Conservation (phyloP, 768 basidiomycete genomes). For the Boletus tomentosulus region DNA sequence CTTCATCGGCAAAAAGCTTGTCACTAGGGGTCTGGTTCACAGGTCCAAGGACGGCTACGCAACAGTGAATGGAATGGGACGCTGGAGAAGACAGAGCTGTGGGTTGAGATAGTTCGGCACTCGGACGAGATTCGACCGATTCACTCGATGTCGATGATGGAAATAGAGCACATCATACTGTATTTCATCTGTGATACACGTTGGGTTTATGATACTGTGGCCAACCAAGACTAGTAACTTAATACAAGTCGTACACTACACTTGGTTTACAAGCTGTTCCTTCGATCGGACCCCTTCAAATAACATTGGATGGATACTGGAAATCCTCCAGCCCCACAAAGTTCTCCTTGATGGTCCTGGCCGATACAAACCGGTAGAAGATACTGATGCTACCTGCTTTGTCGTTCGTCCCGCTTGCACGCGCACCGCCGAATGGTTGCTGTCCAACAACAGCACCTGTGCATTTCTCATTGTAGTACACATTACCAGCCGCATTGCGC, state of each 20-base stretch:
- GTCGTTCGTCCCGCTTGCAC: slow-evolving; percentile 94
- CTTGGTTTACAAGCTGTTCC: not conserved
- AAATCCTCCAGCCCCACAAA: slow-evolving; percentile 81
- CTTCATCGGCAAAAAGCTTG: slow-evolving; percentile 63
- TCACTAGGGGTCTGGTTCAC: slow-evolving; percentile 40
- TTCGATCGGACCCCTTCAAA: slow-evolving; percentile 31
- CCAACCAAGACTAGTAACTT: not conserved
- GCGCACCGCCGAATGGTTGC: slow-evolving; percentile 95
- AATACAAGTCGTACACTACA: not conserved
- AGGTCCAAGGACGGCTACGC: slow-evolving; percentile 3
- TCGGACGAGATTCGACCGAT: not conserved
- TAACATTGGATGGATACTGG: slow-evolving; percentile 83
- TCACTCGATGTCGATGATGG: too few relatives aligned
- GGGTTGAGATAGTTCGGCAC: not conserved
- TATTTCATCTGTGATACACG: too few relatives aligned
- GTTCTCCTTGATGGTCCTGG: slow-evolving; percentile 95
- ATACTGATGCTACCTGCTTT: slow-evolving; percentile 86
- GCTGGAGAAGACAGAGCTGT: not conserved
- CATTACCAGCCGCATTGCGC: slow-evolving; percentile 90
- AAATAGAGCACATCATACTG: too few relatives aligned
- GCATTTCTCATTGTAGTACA: slow-evolving; percentile 98
- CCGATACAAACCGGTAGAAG: slow-evolving; percentile 79
- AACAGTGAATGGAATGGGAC: not conserved
- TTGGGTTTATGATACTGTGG: too few relatives aligned
- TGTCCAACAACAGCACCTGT: slow-evolving; percentile 98